Conservation (phyloP, 2,329 filamentous ascomycete species). For the Sporothrix humicola region DNA sequence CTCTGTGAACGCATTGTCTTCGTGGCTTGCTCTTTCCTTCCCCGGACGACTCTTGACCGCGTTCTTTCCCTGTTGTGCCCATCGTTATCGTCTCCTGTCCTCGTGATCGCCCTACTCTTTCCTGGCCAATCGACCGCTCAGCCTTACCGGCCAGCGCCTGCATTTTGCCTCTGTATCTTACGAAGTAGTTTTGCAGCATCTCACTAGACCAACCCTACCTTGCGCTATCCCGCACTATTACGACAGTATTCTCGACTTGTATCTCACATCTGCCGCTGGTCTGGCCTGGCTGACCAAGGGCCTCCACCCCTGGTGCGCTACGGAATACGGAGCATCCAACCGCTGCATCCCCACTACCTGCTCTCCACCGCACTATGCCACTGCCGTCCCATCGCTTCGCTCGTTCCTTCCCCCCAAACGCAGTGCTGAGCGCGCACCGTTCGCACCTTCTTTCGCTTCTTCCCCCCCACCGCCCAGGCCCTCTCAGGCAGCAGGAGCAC, state of each 20-base stretch:
- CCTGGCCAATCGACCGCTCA: conserved; percentile 12
- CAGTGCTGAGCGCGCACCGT: neutral
- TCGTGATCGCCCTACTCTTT: neutral
- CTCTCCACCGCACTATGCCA: conserved; percentile 9
- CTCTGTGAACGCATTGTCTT: neutral
- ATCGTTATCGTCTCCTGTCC: neutral
- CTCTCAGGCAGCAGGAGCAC: neutral
- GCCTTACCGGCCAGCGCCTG: conserved; percentile 13
- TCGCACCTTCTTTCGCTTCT: conserved; percentile 25
- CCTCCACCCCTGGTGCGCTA: conserved; percentile 20
- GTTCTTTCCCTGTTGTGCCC: neutral
- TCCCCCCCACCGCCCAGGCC: neutral
- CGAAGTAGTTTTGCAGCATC: neutral
- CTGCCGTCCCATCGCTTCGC: conserved; percentile 21
- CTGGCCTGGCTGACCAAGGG: neutral
- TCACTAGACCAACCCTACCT: conserved; percentile 13
- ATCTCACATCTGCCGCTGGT: conserved; percentile 16
- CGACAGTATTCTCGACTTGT: neutral
- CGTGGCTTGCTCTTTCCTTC: neutral
- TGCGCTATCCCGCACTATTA: conserved; percentile 32
- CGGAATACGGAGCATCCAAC: conserved; percentile 16
- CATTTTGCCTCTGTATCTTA: conserved; percentile 1
- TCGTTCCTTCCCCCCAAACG: conserved; percentile 21
- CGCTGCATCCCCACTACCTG: neutral
- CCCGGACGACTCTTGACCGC: neutral